Percentiles rank a stretch among this genome's conserved stretches.
phyloP scores from a whole-genome alignment of 31 red algal genomes.

The Odonthalia washingtoniensis region DNA sequence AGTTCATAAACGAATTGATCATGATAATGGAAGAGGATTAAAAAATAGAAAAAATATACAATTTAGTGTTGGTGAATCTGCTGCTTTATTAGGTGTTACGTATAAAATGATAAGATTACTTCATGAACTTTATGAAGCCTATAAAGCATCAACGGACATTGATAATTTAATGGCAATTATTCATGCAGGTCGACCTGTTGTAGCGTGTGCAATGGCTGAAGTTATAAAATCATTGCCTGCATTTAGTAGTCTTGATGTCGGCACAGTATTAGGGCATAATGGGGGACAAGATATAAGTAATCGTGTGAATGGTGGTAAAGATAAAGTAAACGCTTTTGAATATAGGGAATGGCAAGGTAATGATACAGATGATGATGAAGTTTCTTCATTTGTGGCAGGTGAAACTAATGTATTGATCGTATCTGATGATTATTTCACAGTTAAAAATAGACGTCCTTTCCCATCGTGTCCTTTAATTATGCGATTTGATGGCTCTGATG shows the following conservation, averaged over 20 bases:
- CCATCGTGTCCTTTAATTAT: conserved; percentile 59
- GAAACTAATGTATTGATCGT: conserved; percentile 58
- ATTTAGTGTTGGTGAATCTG: not conserved
- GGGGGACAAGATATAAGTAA: not conserved
- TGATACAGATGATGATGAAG: conserved; percentile 67
- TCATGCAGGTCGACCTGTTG: conserved; percentile 63
- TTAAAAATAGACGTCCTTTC: conserved; percentile 18
- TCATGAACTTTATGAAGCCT: conserved; percentile 57
- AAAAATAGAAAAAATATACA: not conserved
- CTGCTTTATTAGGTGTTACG: conserved; percentile 36
- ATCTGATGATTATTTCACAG: conserved; percentile 34
- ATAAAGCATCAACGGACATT: conserved; percentile 49
- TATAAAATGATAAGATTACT: conserved; percentile 52
- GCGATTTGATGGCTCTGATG: conserved; percentile 59
- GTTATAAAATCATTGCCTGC: conserved; percentile 49
- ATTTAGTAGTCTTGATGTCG: conserved; percentile 40
- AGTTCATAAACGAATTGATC: conserved; percentile 12
- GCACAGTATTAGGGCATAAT: conserved; percentile 29
- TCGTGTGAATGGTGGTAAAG: not conserved
- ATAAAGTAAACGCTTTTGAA: not conserved
- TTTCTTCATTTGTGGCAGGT: conserved; percentile 48
- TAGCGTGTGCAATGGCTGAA: conserved; percentile 49
- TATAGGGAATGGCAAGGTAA: conserved; percentile 50
- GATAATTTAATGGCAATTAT: conserved; percentile 40
- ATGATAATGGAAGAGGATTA: not conserved